These are phyloP conservation scores for Coemansia sp. DNA, from an alignment of 192 early-diverging fungal genomes.

Conservation along the genomic window DNA sequence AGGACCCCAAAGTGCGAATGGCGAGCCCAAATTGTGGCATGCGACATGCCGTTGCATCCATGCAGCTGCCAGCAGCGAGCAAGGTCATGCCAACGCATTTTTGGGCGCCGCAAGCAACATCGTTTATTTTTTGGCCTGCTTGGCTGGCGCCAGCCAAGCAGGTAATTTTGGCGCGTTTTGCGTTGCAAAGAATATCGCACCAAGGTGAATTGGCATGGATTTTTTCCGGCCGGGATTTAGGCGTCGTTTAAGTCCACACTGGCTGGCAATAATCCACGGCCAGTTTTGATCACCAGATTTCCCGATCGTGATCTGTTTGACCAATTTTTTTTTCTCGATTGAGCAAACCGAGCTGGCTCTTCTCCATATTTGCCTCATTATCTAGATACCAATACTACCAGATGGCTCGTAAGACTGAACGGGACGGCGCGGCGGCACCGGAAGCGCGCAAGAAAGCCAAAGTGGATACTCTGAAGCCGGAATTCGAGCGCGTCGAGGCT, in stretches of 20 bases:
- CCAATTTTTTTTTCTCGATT: background rate
- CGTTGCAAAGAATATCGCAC: too few species aligned
- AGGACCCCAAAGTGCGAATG: background rate
- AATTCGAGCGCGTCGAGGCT: background rate
- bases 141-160: too few species aligned
- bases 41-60: conserved; percentile 11
- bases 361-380: background rate
- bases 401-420: background rate
- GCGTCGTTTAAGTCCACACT: too few species aligned
- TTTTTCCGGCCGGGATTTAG: conserved; percentile 1
- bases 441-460: background rate
- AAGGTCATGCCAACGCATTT: background rate
- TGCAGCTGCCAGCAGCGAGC: background rate
- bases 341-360: too few species aligned
- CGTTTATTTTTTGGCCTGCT: background rate
- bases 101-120: background rate
- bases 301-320: too few species aligned
- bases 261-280: too few species aligned
- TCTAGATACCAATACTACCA: background rate
- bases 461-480: background rate
- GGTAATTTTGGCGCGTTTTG: too few species aligned
- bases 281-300: too few species aligned
- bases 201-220: background rate
- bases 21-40: conserved; percentile 10
- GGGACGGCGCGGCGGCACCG: background rate